Evolutionary conservation across 306 rosid genomes (phyloP), one percentile per base, ranked within the genome.

Genomic region (Prosopis cineraria): DNA sequence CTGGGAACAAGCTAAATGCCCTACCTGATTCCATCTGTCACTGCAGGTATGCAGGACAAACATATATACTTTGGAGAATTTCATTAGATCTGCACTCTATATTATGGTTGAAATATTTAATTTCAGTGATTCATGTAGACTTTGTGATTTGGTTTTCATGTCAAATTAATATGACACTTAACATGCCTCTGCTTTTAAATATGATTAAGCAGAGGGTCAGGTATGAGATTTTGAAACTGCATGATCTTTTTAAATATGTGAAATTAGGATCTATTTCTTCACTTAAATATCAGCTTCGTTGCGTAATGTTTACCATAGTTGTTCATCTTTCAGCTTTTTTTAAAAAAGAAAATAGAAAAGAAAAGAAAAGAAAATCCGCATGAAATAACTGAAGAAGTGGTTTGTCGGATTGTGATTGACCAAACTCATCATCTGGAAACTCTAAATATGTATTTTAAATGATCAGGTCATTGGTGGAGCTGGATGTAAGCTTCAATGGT

Each of bases 381-480:
- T 72, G 17, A 25, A 47, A 80, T n/a, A 71, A 37, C 76, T 50
- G 55, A 6, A 17, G 59, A 16, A 10, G 20, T 70, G 19, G 7
- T n/a, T 70, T 5, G 13, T 50, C 20, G 11, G 20, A n/a, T n/a
- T 72, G 24, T 36, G 17, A 66, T 62, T 76, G 77, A 68, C 40
- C 7, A 29, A 77, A 62, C 45, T 64, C 59, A 52, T 31, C 33
- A 10, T 22, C 48, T 55, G 24, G 25, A 27, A 45, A 44, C 73
- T 39, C 30, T 37, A 22, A 29, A 59, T 56, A 20, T 36, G 27
- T 39, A n/a, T 78, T 44, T 79, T 75, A 37, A 80, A 78, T 83
- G 72, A 62, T 60, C 84, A 96, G 99, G 89, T 93, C 98, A 59
- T 80, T 96, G 91, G 98, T 93, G 85, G 98, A 90, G 91, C 81